Conservation (phyloP, 805 yeast species). For the Maudiozyma barnettii region DNA sequence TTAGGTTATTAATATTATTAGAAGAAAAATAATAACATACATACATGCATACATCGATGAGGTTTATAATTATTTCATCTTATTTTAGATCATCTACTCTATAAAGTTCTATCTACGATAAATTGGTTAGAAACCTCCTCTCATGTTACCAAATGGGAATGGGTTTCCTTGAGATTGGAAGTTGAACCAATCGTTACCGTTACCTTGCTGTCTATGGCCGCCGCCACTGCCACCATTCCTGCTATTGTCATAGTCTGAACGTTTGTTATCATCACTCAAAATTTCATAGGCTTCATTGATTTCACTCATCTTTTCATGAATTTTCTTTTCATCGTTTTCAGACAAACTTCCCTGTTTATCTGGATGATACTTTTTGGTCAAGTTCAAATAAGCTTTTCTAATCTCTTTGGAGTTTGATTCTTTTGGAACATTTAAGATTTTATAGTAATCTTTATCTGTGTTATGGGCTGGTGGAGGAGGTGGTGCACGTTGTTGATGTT, state of each 20-base stretch:
- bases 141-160: constrained; percentile 7
- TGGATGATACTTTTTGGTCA: constrained; percentile 80
- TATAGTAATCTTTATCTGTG: constrained; percentile 63
- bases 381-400: constrained; percentile 69
- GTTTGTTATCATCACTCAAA: constrained; percentile 54
- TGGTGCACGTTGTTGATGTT: constrained; percentile 31
- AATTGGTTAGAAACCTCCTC: background rate
- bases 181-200: constrained; percentile 1
- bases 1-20: too few species aligned
- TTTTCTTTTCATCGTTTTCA: constrained; percentile 54
- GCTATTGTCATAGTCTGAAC: constrained; percentile 55
- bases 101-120: background rate
- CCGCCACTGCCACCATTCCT: constrained; percentile 11
- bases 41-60: too few species aligned
- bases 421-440: constrained; percentile 55
- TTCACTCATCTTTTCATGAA: constrained; percentile 79
- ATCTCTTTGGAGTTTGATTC: constrained; percentile 65
- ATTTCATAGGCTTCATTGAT: constrained; percentile 90
- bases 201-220: background rate
- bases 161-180: constrained; percentile 8
- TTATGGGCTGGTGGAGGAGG: constrained; percentile 15
- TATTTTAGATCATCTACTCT: background rate
- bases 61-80: too few species aligned
- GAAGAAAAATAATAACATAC: too few species aligned
- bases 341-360: constrained; percentile 67